Conservation (phyloP, 1,284 basidiomycete species). For the Meira miltonrushii region DNA sequence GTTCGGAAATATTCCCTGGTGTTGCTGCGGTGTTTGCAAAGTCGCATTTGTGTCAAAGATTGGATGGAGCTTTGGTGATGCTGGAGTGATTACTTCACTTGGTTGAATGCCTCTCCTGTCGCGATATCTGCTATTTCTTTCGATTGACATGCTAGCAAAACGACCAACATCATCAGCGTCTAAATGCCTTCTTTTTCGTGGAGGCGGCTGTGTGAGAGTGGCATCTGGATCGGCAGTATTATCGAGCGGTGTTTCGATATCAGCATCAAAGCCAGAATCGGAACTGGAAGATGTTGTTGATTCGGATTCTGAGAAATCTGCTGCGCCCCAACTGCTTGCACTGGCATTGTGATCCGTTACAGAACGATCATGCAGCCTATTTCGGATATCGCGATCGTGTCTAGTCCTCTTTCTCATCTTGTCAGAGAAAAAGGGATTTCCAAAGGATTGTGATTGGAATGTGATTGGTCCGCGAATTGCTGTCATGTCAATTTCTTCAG, state of each 20-base stretch:
- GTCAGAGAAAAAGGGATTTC: background rate
- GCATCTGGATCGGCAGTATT: too few relatives aligned
- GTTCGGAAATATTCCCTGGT: too few relatives aligned
- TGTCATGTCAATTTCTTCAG: too few relatives aligned
- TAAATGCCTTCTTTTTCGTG: background rate
- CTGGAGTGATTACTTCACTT: background rate
- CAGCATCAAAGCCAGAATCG: background rate
- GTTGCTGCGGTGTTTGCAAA: too few relatives aligned
- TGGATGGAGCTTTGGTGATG: too few relatives aligned
- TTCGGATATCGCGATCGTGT: background rate
- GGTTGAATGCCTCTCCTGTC: background rate
- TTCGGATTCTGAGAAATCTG: background rate
- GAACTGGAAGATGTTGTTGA: background rate
- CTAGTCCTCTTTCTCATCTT: constrained; percentile 2
- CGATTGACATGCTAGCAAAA: constrained; percentile 11
- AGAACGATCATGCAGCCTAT: too few relatives aligned
- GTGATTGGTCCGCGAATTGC: too few relatives aligned
- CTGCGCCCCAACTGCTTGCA: constrained; percentile 7
- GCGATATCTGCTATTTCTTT: background rate
- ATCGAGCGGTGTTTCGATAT: too few relatives aligned
- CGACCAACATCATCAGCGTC: constrained; percentile 5
- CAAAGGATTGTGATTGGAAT: too few relatives aligned
- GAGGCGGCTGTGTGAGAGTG: background rate
- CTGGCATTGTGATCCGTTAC: background rate
- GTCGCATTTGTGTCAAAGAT: background rate